phyloP scores from a whole-genome alignment of 2,329 filamentous ascomycete genomes.

The Alternaria alternata region DNA sequence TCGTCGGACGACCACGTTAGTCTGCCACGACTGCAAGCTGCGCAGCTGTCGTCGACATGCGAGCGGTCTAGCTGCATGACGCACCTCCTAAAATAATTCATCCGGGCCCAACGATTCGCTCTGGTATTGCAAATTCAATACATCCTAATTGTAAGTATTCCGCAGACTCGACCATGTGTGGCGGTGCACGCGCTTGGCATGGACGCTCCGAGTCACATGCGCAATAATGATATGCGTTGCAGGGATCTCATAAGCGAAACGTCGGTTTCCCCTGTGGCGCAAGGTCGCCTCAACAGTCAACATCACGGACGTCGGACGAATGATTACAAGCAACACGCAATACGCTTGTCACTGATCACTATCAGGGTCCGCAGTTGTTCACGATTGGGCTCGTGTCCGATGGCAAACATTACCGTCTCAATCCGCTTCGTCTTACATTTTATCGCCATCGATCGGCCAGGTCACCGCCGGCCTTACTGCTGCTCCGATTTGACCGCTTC shows the following conservation, averaged over 20 bases:
- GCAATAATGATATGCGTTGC: conserved; percentile 26
- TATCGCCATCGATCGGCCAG: conserved; percentile 17
- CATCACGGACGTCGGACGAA: conserved; percentile 30
- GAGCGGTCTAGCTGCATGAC: conserved; percentile 44
- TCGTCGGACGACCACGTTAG: conserved; percentile 45
- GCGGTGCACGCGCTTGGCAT: conserved; percentile 39
- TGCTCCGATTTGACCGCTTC: conserved; percentile 15
- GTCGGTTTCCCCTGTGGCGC: conserved; percentile 31
- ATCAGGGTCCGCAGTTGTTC: conserved; percentile 13
- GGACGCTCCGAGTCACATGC: conserved; percentile 35
- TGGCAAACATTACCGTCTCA: conserved; percentile 16
- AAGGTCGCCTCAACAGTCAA: conserved; percentile 27
- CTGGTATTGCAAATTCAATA: conserved; percentile 17
- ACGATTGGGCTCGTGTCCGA: conserved; percentile 9
- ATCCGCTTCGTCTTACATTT: conserved; percentile 14
- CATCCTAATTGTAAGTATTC: conserved; percentile 16
- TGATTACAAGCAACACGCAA: conserved; percentile 19
- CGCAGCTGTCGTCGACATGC: conserved; percentile 35
- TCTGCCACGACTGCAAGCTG: conserved; percentile 43
- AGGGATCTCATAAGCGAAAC: conserved; percentile 23
- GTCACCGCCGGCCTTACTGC: conserved; percentile 16
- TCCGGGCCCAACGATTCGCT: conserved; percentile 32
- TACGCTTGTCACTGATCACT: conserved; percentile 9
- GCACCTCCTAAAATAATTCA: conserved; percentile 42
- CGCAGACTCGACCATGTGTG: conserved; percentile 32